A percentile compares a stretch with the other conserved stretches of the same genome.
Conservation (phyloP, 192 early-diverging fungal species). For the Backusella tuberculispora region DNA sequence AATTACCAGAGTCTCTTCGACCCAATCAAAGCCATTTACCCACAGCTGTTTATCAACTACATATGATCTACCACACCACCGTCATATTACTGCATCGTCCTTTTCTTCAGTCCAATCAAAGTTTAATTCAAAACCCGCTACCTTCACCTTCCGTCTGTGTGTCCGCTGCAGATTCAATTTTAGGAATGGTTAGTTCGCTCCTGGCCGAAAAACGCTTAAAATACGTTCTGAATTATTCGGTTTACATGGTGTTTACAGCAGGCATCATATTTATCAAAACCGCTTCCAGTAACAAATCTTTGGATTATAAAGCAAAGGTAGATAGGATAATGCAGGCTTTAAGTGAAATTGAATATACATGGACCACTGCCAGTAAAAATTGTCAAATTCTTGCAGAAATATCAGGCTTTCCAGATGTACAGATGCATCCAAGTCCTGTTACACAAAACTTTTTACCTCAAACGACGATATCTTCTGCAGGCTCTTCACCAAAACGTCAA, state of each 20-base stretch:
- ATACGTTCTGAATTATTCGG: slow-evolving; percentile 27
- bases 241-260: slow-evolving; percentile 36
- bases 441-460: neutral
- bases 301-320: slow-evolving; percentile 26
- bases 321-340: slow-evolving; percentile 29
- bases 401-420: slow-evolving; percentile 19
- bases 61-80: slow-evolving; percentile 54
- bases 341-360: slow-evolving; percentile 29
- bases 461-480: neutral
- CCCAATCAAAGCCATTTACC: neutral
- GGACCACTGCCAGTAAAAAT: slow-evolving; percentile 29
- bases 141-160: slow-evolving; percentile 35
- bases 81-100: slow-evolving; percentile 59
- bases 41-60: slow-evolving; percentile 36
- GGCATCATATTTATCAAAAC: slow-evolving; percentile 39
- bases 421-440: neutral
- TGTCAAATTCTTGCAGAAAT: slow-evolving; percentile 35
- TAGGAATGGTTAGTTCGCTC: slow-evolving; percentile 26
- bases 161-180: slow-evolving; percentile 29
- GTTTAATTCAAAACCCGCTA: slow-evolving; percentile 17
- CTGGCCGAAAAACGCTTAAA: slow-evolving; percentile 16
- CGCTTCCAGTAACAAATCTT: slow-evolving; percentile 13
- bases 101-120: slow-evolving; percentile 41
- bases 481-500: neutral
- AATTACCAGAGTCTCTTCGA: slow-evolving; percentile 42